A percentile compares a stretch with the other conserved stretches of the same genome.
Conservation (phyloP, 139 green algal species). For the Chlamydomonas sp. region DNA sequence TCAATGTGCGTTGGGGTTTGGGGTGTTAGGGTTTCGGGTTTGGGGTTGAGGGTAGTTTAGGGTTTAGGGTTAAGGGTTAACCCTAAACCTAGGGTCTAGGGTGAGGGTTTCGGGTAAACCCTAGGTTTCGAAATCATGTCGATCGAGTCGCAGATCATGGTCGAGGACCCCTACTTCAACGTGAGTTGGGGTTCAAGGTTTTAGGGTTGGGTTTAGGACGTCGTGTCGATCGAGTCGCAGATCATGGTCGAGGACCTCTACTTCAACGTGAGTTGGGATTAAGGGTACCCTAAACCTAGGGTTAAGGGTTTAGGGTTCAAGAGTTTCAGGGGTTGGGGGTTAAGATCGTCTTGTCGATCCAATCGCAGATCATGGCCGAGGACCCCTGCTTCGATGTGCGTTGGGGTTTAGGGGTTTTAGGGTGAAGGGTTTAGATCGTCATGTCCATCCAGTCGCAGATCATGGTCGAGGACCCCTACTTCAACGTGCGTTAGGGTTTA, state of each 20-base stretch:
- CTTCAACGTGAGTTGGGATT: slow-evolving; percentile 42
- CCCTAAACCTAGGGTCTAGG: no score
- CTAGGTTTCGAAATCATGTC: no score
- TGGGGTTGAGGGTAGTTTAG: no score
- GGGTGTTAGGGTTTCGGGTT: no score
- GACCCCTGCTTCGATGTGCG: slow-evolving; percentile 32
- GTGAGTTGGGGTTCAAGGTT: no score
- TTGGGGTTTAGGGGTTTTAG: no score
- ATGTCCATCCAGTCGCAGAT: slow-evolving; percentile 64
- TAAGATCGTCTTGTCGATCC: slow-evolving; percentile 84
- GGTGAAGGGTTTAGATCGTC: no score
- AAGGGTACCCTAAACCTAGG: slow-evolving; percentile 24
- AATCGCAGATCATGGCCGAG: slow-evolving; percentile 33
- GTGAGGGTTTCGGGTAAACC: no score
- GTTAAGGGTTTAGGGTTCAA: not conserved
- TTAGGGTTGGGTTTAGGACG: no score
- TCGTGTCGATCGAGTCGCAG: slow-evolving; percentile 33
- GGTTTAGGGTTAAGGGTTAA: not conserved
- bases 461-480: slow-evolving; percentile 25
- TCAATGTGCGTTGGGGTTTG: no score
- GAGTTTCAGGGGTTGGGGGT: no score
- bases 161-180: slow-evolving; percentile 33
- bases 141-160: slow-evolving; percentile 54
- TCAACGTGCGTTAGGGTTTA: no score
- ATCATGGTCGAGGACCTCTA: slow-evolving; percentile 54